These are phyloP conservation scores for Citrus hindsii DNA, from an alignment of 345 rosid genomes.

Conservation along the genomic window DNA sequence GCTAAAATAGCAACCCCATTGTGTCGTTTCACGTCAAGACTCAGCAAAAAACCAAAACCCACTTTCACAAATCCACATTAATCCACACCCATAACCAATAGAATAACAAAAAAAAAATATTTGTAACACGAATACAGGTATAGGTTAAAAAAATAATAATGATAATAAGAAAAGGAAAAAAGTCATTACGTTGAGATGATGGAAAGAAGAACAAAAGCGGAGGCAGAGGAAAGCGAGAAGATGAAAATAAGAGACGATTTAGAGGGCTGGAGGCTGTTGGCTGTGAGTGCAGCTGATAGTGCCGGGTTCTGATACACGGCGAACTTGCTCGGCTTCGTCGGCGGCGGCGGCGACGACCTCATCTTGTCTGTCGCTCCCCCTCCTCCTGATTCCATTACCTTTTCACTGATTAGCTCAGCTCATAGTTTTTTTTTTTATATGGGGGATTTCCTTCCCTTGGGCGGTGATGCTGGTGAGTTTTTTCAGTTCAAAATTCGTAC, in stretches of 20 bases:
- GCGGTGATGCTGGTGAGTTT: neutral
- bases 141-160: neutral
- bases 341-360: slow-evolving; percentile 19
- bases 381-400: slow-evolving; percentile 21
- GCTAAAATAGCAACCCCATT: neutral
- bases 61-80: neutral
- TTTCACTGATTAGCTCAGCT: neutral
- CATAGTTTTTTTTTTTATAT: neutral
- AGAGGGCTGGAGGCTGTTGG: slow-evolving; percentile 71
- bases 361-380: slow-evolving; percentile 2
- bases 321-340: slow-evolving; percentile 56
- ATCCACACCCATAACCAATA: neutral
- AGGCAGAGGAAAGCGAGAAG: slow-evolving; percentile 57
- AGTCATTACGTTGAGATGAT: slow-evolving; percentile 43
- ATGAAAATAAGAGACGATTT: slow-evolving; percentile 48
- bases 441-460: neutral
- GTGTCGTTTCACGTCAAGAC: neutral
- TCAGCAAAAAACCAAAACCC: neutral
- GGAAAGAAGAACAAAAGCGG: slow-evolving; percentile 57
- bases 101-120: neutral
- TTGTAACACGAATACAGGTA: neutral
- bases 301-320: slow-evolving; percentile 76
- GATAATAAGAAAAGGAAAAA: too few species aligned
- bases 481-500: neutral
- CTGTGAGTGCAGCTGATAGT: slow-evolving; percentile 72